Base-by-base conservation (phyloP, 768 basidiomycete genomes). In the Paxillus involutus region DNA sequence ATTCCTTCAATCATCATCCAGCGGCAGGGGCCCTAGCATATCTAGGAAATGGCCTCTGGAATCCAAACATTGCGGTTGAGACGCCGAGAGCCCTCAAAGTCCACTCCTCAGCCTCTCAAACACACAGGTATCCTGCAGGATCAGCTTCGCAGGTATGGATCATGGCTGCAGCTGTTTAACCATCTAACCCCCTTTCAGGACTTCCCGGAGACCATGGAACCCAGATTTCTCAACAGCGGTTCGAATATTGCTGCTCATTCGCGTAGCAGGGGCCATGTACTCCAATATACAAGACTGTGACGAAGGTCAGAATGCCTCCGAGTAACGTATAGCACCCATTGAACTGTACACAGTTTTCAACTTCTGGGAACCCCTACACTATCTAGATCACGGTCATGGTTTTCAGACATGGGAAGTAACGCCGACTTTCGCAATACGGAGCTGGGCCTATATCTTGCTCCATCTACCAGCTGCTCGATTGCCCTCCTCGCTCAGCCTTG, bases 361-460 rank as follows among this genome's bases (percentile, higher is more conserved):
- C 73, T 99, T 97, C 71, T 98, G 93, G 93, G 97, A 98, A 66
- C 97, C 97, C 17, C 75, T 99, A 14, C 97, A 99, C 73, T 95
- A 94, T 66, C 77, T 97, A 52, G 83, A 87, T 54, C 75, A 85
- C 52, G 93, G 92, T 24, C 78, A 85, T 56, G 97, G 91, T 8
- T 98, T 99, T 71, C 96, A 98, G 72, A 98, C 97, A 0, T 99
- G 97, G 97, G 97, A 99, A 67, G 83, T 91, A 6, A 90, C 94
- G 9, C 94, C 97, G 11, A 74, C 80, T 49, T 97, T 87, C 66
- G 85, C 94, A n/a, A 85, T 99, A 59, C 80, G 97, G 59, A 95
- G 93, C 59, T 98, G 94, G 93, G 84, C 93, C 11, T 98, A 98
- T 71, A 83, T 97, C 52, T 66, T 93, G 37, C 66, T 97, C 14